Evolutionary conservation across 2,329 filamentous ascomycete genomes (phyloP).

Genomic region (Colletotrichum magnum): DNA sequence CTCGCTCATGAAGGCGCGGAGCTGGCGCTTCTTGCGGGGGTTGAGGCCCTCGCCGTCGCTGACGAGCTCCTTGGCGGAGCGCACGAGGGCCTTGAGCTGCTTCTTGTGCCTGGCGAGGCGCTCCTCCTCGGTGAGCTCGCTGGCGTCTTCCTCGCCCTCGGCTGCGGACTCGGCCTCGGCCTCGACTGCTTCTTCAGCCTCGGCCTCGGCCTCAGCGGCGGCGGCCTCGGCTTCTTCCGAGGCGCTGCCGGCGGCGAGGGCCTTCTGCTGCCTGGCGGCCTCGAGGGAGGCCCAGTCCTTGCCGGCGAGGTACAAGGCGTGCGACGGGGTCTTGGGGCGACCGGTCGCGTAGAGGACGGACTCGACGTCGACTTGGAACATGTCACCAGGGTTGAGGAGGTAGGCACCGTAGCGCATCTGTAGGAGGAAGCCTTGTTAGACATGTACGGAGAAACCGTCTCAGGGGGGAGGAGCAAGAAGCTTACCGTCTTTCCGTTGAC

Average conservation of each 20-base stretch:
- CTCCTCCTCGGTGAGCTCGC: constrained; percentile 44
- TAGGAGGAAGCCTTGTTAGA: not conserved
- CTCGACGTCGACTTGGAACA: constrained; percentile 96
- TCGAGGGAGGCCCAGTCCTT: constrained; percentile 47
- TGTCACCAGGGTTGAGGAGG: constrained; percentile 94
- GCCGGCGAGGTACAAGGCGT: constrained; percentile 36
- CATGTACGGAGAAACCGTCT: no score
- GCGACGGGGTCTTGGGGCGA: constrained; percentile 69
- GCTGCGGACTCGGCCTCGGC: constrained; percentile 38
- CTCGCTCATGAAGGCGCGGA: constrained; percentile 79
- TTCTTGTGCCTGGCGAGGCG: constrained; percentile 49
- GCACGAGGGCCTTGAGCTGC: constrained; percentile 65
- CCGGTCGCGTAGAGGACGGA: constrained; percentile 92
- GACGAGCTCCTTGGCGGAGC: constrained; percentile 73
- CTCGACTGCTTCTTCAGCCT: constrained; percentile 39
- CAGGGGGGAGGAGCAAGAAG: no score
- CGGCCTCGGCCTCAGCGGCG: constrained; percentile 39
- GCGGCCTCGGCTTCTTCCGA: constrained; percentile 32
- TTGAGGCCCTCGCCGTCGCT: constrained; percentile 67
- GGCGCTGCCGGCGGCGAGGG: not conserved
- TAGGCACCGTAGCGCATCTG: constrained; percentile 95
- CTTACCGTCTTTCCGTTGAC: constrained; percentile 96
- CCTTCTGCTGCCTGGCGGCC: constrained; percentile 49
- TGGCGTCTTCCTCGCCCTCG: constrained; percentile 44
- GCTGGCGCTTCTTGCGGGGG: constrained; percentile 80